These are phyloP conservation scores for Fomitopsis betulina DNA, from an alignment of 1,284 basidiomycete genomes.

Conservation along the genomic window DNA sequence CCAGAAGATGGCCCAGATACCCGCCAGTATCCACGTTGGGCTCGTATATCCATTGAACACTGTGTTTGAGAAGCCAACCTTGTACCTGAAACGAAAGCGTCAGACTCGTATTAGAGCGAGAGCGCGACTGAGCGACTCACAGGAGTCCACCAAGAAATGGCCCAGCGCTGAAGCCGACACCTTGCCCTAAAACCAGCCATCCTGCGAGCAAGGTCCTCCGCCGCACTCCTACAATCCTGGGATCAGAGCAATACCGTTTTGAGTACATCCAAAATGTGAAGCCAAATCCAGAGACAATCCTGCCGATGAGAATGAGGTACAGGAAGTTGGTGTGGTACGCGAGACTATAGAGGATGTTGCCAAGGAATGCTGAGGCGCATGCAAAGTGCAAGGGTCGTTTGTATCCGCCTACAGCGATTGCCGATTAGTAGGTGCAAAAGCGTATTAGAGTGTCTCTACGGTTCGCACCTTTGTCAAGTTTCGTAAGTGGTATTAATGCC, in stretches of 20 bases:
- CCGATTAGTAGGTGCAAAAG: not conserved
- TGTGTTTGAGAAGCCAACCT: constrained; percentile 24
- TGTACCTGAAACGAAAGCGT: constrained; percentile 16
- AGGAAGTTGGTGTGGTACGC: constrained; percentile 42
- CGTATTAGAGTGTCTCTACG: not conserved
- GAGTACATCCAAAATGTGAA: constrained; percentile 44
- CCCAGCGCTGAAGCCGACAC: constrained; percentile 57
- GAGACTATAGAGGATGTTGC: constrained; percentile 39
- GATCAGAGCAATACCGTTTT: constrained; percentile 63
- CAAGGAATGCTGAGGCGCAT: constrained; percentile 37
- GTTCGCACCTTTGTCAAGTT: constrained; percentile 48
- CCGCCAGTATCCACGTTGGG: constrained; percentile 64
- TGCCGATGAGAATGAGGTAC: constrained; percentile 45
- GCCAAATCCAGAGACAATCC: constrained; percentile 46
- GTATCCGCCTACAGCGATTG: constrained; percentile 42
- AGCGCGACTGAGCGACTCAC: constrained; percentile 2
- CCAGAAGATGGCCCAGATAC: constrained; percentile 51
- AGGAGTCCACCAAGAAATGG: constrained; percentile 65
- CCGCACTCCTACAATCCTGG: constrained; percentile 60
- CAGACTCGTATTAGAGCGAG: not conserved
- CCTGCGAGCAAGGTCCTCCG: constrained; percentile 59
- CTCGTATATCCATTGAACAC: constrained; percentile 63
- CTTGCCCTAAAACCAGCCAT: constrained; percentile 62
- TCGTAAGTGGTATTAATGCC: constrained; percentile 52
- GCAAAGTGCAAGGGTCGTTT: constrained; percentile 38